Conservation (phyloP, 2,329 filamentous ascomycete genomes). For the Fusarium tanahbumbuense region DNA sequence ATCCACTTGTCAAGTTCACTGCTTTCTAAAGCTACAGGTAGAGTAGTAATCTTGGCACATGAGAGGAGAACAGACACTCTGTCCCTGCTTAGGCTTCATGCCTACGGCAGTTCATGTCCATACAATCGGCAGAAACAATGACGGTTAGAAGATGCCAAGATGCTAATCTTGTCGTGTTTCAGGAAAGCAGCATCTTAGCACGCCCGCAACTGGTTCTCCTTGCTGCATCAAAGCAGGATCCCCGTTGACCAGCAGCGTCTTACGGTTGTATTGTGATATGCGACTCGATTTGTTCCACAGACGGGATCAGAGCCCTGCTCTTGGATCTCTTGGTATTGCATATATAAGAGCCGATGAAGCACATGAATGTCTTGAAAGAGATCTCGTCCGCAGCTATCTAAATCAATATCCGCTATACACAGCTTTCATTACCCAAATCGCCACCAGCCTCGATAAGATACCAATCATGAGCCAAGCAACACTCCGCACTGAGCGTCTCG, state of each 20-base stretch:
- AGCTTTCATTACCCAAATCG: background rate
- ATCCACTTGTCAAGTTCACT: conserved; percentile 12
- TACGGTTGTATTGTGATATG: background rate
- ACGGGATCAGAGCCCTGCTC: conserved; percentile 18
- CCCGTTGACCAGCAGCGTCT: conserved; percentile 25
- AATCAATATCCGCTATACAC: background rate
- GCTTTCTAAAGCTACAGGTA: background rate
- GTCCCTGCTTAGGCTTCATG: background rate
- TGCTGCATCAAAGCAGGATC: conserved; percentile 1
- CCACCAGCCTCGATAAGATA: background rate
- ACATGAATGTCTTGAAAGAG: background rate
- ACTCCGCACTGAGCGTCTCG: conserved; percentile 35
- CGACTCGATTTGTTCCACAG: conserved; percentile 2
- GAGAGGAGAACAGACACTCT: background rate
- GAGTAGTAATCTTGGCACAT: conserved; percentile 10
- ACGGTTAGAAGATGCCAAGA: conserved; percentile 25
- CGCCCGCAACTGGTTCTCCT: background rate
- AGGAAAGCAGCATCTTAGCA: conserved; percentile 16
- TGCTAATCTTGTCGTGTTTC: conserved; percentile 37
- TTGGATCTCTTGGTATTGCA: conserved; percentile 11
- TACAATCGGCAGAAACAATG: background rate
- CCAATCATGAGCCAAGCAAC: conserved; percentile 36
- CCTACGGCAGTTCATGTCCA: background rate
- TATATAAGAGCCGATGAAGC: conserved; percentile 34
- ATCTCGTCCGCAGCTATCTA: conserved; percentile 2